These are phyloP conservation scores for Podaxis pistillaris DNA, from an alignment of 768 basidiomycete genomes.

Conservation along the genomic window DNA sequence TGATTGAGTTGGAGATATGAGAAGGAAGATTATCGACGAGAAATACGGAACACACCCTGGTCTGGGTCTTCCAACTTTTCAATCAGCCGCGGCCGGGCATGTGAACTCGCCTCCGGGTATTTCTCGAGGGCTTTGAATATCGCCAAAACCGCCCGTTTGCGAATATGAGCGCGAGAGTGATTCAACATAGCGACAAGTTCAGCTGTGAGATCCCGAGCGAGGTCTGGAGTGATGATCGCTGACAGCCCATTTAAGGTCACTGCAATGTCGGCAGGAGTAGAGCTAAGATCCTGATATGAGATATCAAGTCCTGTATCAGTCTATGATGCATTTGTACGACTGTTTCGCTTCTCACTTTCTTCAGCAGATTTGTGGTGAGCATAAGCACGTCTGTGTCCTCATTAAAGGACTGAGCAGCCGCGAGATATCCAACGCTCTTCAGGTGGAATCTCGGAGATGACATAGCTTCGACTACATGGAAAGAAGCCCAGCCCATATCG, in stretches of 20 bases:
- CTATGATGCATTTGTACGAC: neutral
- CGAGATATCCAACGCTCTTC: slow-evolving; percentile 95
- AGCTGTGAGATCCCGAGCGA: slow-evolving; percentile 87
- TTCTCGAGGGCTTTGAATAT: slow-evolving; percentile 78
- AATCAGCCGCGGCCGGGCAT: slow-evolving; percentile 66
- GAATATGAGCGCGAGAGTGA: slow-evolving; percentile 84
- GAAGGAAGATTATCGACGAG: neutral
- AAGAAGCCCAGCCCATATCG: slow-evolving; percentile 94
- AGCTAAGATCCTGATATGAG: slow-evolving; percentile 70
- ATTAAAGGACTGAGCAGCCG: slow-evolving; percentile 86
- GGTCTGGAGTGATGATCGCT: slow-evolving; percentile 79
- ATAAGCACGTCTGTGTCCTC: slow-evolving; percentile 97
- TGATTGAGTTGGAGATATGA: slow-evolving; percentile 24
- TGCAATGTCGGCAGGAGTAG: slow-evolving; percentile 72
- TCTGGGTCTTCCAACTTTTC: slow-evolving; percentile 83
- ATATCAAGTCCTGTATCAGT: slow-evolving; percentile 22
- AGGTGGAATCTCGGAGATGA: slow-evolving; percentile 88
- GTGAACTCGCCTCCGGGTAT: slow-evolving; percentile 75
- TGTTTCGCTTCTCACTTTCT: slow-evolving; percentile 63
- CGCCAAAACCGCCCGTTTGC: slow-evolving; percentile 87
- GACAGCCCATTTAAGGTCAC: slow-evolving; percentile 81
- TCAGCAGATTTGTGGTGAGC: slow-evolving; percentile 92
- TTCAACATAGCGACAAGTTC: slow-evolving; percentile 86
- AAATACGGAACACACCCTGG: slow-evolving; percentile 43
- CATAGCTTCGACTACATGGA: slow-evolving; percentile 98